Evolutionary conservation across 2,329 filamentous ascomycete species (phyloP).

Genomic region (Penicillium sp.): DNA sequence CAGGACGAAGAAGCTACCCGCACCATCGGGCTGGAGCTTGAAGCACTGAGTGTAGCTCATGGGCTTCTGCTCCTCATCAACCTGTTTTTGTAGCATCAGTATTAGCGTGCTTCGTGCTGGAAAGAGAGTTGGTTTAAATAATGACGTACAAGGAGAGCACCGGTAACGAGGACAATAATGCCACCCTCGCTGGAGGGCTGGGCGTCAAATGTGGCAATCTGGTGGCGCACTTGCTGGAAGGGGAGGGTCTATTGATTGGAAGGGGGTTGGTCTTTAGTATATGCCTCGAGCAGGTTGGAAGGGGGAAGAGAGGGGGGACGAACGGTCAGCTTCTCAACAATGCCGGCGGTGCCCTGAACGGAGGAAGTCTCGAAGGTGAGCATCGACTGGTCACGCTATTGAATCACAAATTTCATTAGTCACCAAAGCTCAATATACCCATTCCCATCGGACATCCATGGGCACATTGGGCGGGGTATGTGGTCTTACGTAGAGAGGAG

Average conservation of each 20-base stretch:
- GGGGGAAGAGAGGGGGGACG: slow-evolving; percentile 33
- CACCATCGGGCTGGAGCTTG: slow-evolving; percentile 73
- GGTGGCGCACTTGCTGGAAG: slow-evolving; percentile 80
- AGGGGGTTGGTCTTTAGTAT: slow-evolving; percentile 6
- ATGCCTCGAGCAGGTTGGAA: background rate
- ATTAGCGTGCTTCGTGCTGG: background rate
- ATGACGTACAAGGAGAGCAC: slow-evolving; percentile 74
- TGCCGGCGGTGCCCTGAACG: slow-evolving; percentile 65
- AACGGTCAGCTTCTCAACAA: slow-evolving; percentile 83
- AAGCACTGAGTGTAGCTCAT: slow-evolving; percentile 93
- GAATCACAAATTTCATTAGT: background rate
- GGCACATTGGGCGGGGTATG: background rate
- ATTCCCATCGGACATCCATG: background rate
- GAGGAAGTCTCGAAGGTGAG: slow-evolving; percentile 84
- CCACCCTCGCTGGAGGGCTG: slow-evolving; percentile 75
- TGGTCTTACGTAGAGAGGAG: slow-evolving; percentile 77
- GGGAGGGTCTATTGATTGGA: slow-evolving; percentile 65
- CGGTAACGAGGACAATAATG: slow-evolving; percentile 87
- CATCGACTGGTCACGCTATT: slow-evolving; percentile 81
- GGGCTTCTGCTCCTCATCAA: slow-evolving; percentile 81
- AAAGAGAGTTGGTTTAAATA: background rate
- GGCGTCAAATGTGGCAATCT: slow-evolving; percentile 76
- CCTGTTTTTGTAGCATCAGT: slow-evolving; percentile 53
- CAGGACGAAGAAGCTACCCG: slow-evolving; percentile 79
- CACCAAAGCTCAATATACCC: slow-evolving; percentile 11